These are phyloP conservation scores for Paramecium pentaurelia DNA, from an alignment of 73 alveolate genomes.

Conservation along the genomic window DNA sequence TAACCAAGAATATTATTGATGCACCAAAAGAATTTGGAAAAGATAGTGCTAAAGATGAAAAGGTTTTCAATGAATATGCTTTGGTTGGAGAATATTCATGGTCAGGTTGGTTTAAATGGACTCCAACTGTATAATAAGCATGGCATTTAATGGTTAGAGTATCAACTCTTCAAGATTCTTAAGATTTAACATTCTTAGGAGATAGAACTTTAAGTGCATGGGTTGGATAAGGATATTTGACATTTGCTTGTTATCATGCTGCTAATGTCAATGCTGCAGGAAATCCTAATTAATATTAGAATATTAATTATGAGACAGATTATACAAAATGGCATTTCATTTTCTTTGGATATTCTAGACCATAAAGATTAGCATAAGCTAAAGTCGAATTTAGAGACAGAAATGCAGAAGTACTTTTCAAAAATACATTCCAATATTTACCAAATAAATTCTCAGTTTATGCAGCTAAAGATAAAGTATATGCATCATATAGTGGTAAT, in stretches of 20 bases:
- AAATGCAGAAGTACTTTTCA: not conserved
- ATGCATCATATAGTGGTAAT: slow-evolving; percentile 45
- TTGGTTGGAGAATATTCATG: slow-evolving; percentile 30
- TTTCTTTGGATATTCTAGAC: slow-evolving; percentile 22
- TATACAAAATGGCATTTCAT: slow-evolving; percentile 15
- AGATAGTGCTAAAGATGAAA: not conserved
- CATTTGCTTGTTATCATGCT: not conserved
- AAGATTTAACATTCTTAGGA: not conserved
- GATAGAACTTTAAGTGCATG: slow-evolving; percentile 32
- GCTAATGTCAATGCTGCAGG: not conserved
- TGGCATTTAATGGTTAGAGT: slow-evolving; percentile 49
- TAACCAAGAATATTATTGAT: not conserved
- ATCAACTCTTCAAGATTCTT: not conserved
- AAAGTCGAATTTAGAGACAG: not conserved
- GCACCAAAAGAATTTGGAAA: not conserved
- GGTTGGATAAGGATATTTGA: slow-evolving; percentile 25
- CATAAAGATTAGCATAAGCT: not conserved
- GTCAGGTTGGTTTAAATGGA: slow-evolving; percentile 51
- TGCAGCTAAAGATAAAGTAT: not conserved
- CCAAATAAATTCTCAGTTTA: not conserved
- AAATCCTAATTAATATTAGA: not conserved
- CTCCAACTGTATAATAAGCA: not conserved
- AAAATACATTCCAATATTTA: not conserved
- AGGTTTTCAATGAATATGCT: not conserved
- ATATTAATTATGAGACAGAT: not conserved